A percentile compares a stretch with the other conserved stretches of the same genome.
phyloP scores from a whole-genome alignment of 495 filamentous ascomycete species.

The Zalerion maritima region DNA sequence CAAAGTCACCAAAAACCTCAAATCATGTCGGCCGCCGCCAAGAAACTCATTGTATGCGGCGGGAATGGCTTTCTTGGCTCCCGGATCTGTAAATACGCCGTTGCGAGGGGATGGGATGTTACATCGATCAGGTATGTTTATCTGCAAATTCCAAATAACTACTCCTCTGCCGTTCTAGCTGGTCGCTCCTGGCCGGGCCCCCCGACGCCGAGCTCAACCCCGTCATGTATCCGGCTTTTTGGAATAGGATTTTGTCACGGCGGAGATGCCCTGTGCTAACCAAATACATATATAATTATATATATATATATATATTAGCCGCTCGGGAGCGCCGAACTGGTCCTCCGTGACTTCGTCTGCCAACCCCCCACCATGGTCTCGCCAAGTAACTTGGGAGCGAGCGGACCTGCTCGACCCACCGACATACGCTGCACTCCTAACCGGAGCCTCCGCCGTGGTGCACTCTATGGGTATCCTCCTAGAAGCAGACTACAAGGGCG shows the following conservation, averaged over 20 bases:
- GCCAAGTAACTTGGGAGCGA: slow-evolving; percentile 68
- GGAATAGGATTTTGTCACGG: too few relatives aligned
- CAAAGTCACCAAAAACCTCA: too few relatives aligned
- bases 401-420: slow-evolving; percentile 73
- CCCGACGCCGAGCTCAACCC: background rate
- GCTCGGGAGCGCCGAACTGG: slow-evolving; percentile 83
- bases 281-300: slow-evolving; percentile 1
- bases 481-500: slow-evolving; percentile 94
- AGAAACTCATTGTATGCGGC: slow-evolving; percentile 75
- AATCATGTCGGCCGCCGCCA: slow-evolving; percentile 30
- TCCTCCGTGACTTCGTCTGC: slow-evolving; percentile 56
- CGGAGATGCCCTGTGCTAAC: too few relatives aligned
- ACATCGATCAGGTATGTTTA: slow-evolving; percentile 62
- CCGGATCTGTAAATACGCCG: slow-evolving; percentile 80
- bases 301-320: slow-evolving; percentile 31
- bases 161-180: background rate
- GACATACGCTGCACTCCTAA: slow-evolving; percentile 58
- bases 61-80: slow-evolving; percentile 94
- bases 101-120: slow-evolving; percentile 71
- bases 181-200: background rate
- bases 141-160: too few relatives aligned
- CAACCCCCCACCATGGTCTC: slow-evolving; percentile 64
- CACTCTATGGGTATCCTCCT: slow-evolving; percentile 93
- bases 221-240: background rate
- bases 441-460: slow-evolving; percentile 66